These are phyloP conservation scores for Macrolepiota dolichaula DNA, from an alignment of 768 basidiomycete genomes.

Conservation along the genomic window DNA sequence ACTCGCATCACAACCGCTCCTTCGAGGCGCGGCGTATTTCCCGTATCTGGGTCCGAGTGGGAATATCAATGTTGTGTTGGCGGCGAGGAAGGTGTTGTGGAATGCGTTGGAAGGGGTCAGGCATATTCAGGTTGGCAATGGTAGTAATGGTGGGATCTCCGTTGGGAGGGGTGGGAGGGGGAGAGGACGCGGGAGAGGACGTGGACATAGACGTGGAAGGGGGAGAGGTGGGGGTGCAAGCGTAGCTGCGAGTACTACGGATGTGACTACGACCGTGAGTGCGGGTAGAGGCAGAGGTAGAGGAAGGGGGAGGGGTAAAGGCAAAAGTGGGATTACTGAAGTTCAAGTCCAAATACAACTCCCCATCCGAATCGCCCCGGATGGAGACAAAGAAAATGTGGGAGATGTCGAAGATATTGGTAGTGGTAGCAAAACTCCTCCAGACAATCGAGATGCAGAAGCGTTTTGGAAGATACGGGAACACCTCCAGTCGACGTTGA, in stretches of 20 bases:
- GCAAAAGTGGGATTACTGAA: no score
- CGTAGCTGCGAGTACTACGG: no score
- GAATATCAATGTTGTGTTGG: conserved; percentile 2
- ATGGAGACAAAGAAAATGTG: background rate
- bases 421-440: background rate
- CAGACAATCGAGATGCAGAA: background rate
- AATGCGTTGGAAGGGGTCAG: background rate
- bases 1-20: conserved; percentile 6
- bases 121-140: background rate
- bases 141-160: background rate
- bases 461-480: background rate
- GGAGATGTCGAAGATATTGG: background rate
- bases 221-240: no score
- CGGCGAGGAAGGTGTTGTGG: background rate
- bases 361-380: no score
- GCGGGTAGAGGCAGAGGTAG: no score
- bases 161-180: no score
- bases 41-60: conserved; percentile 4
- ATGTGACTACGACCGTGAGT: no score
- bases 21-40: background rate
- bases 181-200: no score
- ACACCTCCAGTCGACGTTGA: background rate
- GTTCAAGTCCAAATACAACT: no score
- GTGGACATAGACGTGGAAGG: no score
- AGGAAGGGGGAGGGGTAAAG: no score